These are phyloP conservation scores for Panicum miliaceum DNA, from an alignment of 176 grass and related monocot genomes.

Conservation along the genomic window DNA sequence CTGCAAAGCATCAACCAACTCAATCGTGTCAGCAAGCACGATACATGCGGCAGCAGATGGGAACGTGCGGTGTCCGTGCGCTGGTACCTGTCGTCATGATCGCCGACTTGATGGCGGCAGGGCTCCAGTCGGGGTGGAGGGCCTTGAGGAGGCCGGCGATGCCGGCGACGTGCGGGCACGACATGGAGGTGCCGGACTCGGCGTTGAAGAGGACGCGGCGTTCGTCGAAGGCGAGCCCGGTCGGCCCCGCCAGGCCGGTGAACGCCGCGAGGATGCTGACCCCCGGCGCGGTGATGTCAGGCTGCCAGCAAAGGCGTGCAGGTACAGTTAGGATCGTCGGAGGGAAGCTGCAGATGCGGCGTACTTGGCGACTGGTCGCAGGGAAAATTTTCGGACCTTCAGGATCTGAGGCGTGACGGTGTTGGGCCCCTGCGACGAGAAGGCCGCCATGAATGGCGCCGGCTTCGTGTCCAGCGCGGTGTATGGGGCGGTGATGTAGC, in stretches of 20 bases:
- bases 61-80: neutral
- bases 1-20: conserved; percentile 23
- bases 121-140: conserved; percentile 78
- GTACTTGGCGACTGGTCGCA: neutral
- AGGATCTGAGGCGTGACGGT: conserved; percentile 81
- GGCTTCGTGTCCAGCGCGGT: conserved; percentile 74
- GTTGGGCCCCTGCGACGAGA: conserved; percentile 87
- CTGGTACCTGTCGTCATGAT: conserved; percentile 78
- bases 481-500: conserved; percentile 56
- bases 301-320: conserved; percentile 38
- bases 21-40: neutral
- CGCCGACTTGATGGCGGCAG: conserved; percentile 86
- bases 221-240: conserved; percentile 63
- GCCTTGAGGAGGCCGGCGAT: conserved; percentile 80
- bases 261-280: conserved; percentile 85
- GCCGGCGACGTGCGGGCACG: conserved; percentile 87
- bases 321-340: neutral
- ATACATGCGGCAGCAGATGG: neutral
- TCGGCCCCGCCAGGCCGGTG: conserved; percentile 60
- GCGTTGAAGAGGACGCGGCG: conserved; percentile 88
- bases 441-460: conserved; percentile 88
- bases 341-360: neutral
- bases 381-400: conserved; percentile 53
- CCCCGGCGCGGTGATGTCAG: conserved; percentile 94
- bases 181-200: conserved; percentile 96